Percentiles rank a stretch among this genome's conserved stretches.
Conservation (phyloP, 257 asterid species). For the Plantago elongata region DNA sequence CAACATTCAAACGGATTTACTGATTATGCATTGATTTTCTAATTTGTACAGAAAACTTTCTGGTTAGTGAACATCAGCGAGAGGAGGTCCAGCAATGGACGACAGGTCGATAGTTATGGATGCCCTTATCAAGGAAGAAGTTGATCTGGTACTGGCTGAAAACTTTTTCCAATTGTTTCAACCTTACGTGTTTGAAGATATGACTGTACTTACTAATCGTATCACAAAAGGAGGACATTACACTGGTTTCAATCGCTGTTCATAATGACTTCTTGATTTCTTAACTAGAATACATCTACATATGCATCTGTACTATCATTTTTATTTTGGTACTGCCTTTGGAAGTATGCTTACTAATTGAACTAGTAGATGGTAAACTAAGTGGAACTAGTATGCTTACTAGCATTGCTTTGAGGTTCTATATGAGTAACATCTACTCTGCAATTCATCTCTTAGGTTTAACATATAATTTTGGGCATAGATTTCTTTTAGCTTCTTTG, state of each 20-base stretch:
- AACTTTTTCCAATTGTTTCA: neutral
- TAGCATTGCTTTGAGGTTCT: too few relatives aligned
- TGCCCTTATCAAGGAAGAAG: constrained; percentile 43
- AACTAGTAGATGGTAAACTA: neutral
- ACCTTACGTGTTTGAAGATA: too few relatives aligned
- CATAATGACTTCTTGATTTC: neutral
- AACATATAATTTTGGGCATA: neutral
- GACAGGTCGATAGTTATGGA: constrained; percentile 39
- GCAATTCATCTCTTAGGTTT: too few relatives aligned
- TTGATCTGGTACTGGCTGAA: constrained; percentile 46
- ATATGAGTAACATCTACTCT: too few relatives aligned
- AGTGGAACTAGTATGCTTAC: neutral
- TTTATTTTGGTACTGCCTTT: neutral
- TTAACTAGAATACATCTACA: neutral
- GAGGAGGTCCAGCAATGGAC: constrained; percentile 22
- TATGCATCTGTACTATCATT: neutral
- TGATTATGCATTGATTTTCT: neutral
- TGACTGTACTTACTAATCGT: too few relatives aligned
- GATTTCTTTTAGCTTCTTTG: too few relatives aligned
- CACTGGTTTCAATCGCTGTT: neutral
- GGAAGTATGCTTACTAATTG: neutral
- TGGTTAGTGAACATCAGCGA: constrained; percentile 13
- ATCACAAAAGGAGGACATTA: too few relatives aligned
- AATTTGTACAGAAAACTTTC: constrained; percentile 7
- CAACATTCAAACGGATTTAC: neutral